These are phyloP conservation scores for Linnemannia schmuckeri DNA, from an alignment of 192 early-diverging fungal species.

Conservation along the genomic window DNA sequence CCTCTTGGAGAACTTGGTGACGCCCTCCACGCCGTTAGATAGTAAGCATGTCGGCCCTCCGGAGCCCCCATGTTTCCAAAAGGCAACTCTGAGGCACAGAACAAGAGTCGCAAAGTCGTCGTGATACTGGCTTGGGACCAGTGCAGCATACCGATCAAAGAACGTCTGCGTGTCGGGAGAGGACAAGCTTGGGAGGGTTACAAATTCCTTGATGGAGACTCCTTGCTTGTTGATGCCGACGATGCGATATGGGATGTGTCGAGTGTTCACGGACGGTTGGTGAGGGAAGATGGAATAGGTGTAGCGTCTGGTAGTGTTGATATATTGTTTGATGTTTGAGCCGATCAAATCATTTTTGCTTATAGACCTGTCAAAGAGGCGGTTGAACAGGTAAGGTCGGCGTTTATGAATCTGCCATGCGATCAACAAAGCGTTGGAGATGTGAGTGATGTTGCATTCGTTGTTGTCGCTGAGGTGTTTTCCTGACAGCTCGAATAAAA, in stretches of 20 bases:
- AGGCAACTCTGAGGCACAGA: not conserved
- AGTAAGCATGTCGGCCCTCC: not conserved
- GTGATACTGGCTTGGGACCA: not conserved
- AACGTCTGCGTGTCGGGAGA: not conserved
- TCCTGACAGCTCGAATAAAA: not conserved
- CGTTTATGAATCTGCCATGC: not conserved
- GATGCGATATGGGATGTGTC: not conserved
- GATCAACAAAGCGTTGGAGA: not conserved
- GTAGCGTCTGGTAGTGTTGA: not conserved
- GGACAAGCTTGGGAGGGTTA: not conserved
- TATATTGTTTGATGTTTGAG: not conserved
- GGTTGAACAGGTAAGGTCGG: not conserved
- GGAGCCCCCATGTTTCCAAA: not conserved
- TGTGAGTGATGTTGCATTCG: not conserved
- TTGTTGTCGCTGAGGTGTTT: not conserved
- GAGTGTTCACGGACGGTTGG: not conserved
- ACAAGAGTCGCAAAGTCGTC: not conserved
- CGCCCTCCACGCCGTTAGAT: not conserved
- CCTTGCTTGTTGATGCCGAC: not conserved
- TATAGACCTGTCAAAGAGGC: not conserved
- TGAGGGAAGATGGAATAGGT: not conserved
- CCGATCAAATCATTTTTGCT: not conserved
- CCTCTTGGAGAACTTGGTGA: not conserved
- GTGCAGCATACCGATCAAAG: not conserved
- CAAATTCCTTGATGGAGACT: not conserved